Evolutionary conservation across 768 basidiomycete species (phyloP), one percentile per base, ranked within the genome.

Genomic region (Panaeolus papilionaceus): DNA sequence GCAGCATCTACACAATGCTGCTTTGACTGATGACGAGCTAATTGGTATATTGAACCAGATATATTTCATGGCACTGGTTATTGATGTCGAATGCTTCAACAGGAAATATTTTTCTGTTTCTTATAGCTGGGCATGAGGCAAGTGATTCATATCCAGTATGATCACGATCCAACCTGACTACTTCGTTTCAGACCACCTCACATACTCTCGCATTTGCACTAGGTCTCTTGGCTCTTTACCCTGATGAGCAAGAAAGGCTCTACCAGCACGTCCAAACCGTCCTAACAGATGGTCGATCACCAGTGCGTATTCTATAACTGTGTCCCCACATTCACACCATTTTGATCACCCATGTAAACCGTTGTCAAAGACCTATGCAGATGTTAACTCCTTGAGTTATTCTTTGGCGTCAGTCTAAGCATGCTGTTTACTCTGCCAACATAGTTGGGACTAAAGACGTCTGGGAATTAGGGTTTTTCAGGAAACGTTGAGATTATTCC

Each of bases 111-210:
- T 85, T 81, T 63, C 80, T 84, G 23, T 85, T 83, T 67, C 72
- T 89, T 20, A 73, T 91, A n/a, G 89, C 89, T 28, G 89, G 89
- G 9, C 86, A 89, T 66, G 88, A 88, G 79, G 86, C 86, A 65
- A 14, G 72, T 67, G 18, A 39, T 14, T 38, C 26, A 45, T 40
- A 63, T 1, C 1, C 18, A 79, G 28, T 77, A 75, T 7, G 74
- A 79, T 66, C 76, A 72, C 81, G 64, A 78, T 70, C 4, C 78
- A 81, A 8, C 72, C 77, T 58, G 80, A 20, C 67, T 79, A 79
- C 65, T 78, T 73, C 63, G 67, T 83, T 38, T 78, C 38, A 75
- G 74, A 75, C 75, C 75, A 67, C 80, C 77, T 64, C 79, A 81
- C 66, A 76, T 69, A 38, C 65, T 6, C 47, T 69, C 0, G 65